Base-by-base conservation (phyloP, 1,139 yeast species). In the Petasospora fabianii region DNA sequence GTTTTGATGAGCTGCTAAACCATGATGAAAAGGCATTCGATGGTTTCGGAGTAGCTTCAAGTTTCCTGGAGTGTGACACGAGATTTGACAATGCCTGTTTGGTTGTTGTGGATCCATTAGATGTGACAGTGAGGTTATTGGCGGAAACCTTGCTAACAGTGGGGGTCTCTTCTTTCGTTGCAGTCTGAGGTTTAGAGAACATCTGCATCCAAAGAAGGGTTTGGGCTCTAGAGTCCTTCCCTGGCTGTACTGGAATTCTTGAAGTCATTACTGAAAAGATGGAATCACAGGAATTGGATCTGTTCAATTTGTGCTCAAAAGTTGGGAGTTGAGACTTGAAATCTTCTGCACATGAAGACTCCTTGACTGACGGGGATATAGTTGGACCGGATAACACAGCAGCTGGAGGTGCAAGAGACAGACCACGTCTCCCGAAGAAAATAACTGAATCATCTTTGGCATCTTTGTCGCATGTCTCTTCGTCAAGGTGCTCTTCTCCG, bases 241-340 rank as follows among this genome's bases (percentile, higher is more conserved):
- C 43, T 17, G 52, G 50, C 8, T 38, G 36, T 12, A 43, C 24
- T 18, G 53, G 54, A 2, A 46, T 41, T 35, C 53, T 46, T 1
- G 51, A 34, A 1, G 50, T 48, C 42, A 51, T 45, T 3, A 43
- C 43, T 6, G 55, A 49, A 35, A 54, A 54, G 5, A 54, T 49
- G 26, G 52, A 46, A 35, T 54, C 57, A 38, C 55, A 53, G 2
- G 58, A 54, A 32, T 51, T 54, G n/a, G 58, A 52, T 43, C 58
- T 48, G 38, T 52, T 52, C 32, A 54, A 42, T 18, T 39, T 47
- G 30, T 53, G 56, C 14, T 49, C 51, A 32, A 50, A 52, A 2
- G 49, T 39, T 8, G 54, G 52, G 1, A 42, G 34, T 13, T 34
- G 35, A 11, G 17, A 10, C n/a, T 14, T 20, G 22, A 15, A 11